Conservation (phyloP, 2,329 filamentous ascomycete species). For the Cladophialophora immunda region DNA sequence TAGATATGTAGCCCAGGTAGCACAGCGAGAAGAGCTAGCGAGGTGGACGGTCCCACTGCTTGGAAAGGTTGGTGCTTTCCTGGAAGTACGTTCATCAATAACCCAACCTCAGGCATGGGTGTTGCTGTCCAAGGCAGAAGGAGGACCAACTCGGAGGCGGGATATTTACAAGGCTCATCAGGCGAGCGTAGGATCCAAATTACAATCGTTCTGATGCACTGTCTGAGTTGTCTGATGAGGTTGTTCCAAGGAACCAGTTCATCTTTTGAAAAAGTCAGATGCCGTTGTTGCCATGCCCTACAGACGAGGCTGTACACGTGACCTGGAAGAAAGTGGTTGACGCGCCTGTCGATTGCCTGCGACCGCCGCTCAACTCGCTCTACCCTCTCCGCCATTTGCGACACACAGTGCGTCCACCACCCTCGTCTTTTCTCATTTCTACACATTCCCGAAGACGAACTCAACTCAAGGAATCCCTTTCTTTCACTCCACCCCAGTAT, state of each 20-base stretch:
- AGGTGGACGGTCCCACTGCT: background rate
- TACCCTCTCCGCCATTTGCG: background rate
- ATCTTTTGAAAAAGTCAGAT: background rate
- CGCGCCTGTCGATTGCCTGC: constrained; percentile 8
- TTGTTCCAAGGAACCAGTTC: background rate
- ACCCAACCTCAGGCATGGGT: background rate
- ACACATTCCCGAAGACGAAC: background rate
- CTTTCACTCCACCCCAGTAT: background rate
- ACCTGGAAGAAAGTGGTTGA: background rate
- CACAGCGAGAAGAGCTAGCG: background rate
- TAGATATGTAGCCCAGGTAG: too few species aligned
- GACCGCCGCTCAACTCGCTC: background rate
- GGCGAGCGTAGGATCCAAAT: background rate
- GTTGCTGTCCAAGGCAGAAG: background rate
- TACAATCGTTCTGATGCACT: background rate
- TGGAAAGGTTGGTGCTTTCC: background rate
- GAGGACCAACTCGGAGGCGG: background rate
- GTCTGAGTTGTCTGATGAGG: background rate
- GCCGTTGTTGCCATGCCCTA: background rate
- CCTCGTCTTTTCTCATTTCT: background rate
- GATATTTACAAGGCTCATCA: background rate
- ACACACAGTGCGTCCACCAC: background rate
- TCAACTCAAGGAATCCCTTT: background rate
- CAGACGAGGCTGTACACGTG: background rate
- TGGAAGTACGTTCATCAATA: background rate